Evolutionary conservation across 306 rosid species (phyloP).

Genomic region (Vigna radiata): DNA sequence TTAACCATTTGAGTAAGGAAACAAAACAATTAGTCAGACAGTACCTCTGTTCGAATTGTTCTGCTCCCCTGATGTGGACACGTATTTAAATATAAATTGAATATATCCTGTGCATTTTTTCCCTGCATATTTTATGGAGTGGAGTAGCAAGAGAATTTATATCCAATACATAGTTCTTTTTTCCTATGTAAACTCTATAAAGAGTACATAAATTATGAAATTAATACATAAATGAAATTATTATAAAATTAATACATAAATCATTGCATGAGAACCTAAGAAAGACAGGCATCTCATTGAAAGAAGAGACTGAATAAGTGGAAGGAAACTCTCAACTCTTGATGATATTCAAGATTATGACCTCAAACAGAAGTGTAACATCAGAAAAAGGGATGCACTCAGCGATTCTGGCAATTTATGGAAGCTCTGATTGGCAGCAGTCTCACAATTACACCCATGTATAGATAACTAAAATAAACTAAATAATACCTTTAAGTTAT

Average conservation of each 20-base stretch:
- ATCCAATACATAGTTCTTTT: slow-evolving; percentile 11
- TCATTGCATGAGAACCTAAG: slow-evolving; percentile 22
- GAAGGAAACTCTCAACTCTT: not conserved
- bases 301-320: slow-evolving; percentile 1
- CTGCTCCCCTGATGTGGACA: slow-evolving; percentile 98
- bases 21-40: slow-evolving; percentile 22
- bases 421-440: slow-evolving; percentile 32
- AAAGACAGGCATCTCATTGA: not conserved
- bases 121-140: slow-evolving; percentile 53
- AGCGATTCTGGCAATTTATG: not conserved
- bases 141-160: slow-evolving; percentile 21
- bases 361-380: slow-evolving; percentile 31
- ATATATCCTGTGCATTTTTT: slow-evolving; percentile 62
- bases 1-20: slow-evolving; percentile 3
- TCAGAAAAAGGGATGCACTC: slow-evolving; percentile 16
- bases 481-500: slow-evolving; percentile 63
- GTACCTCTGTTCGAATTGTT: slow-evolving; percentile 98
- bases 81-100: slow-evolving; percentile 75
- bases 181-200: not conserved
- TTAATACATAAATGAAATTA: not conserved
- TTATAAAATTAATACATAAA: slow-evolving; percentile 6
- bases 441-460: slow-evolving; percentile 12
- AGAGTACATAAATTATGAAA: too few relatives aligned
- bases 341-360: slow-evolving; percentile 14
- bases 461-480: slow-evolving; percentile 12